phyloP scores from a whole-genome alignment of 116 monocot species.

The Posidonia oceanica region DNA sequence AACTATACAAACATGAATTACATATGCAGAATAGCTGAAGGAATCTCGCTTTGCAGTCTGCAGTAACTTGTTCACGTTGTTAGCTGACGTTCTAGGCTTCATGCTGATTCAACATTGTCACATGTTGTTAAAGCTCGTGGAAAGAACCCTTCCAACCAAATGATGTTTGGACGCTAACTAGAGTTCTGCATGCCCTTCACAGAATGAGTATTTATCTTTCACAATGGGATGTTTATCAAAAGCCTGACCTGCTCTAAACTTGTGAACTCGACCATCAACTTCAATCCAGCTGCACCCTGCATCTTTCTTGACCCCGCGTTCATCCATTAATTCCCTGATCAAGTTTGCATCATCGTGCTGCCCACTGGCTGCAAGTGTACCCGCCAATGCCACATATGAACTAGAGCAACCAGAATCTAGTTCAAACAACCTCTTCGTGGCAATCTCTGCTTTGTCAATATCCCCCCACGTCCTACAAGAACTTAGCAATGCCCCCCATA shows the following conservation, averaged over 20 bases:
- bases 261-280: slow-evolving; percentile 23
- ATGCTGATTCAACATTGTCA: too few species aligned
- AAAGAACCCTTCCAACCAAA: too few species aligned
- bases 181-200: too few species aligned
- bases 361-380: slow-evolving; percentile 17
- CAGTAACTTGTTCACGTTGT: too few species aligned
- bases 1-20: too few species aligned
- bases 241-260: slow-evolving; percentile 32
- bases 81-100: too few species aligned
- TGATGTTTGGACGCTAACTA: too few species aligned
- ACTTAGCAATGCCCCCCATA: slow-evolving; percentile 44
- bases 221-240: too few species aligned
- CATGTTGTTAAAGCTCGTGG: too few species aligned
- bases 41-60: too few species aligned
- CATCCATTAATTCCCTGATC: slow-evolving; percentile 37
- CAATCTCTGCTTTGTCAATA: slow-evolving; percentile 28
- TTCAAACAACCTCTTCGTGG: slow-evolving; percentile 31
- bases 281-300: slow-evolving; percentile 50
- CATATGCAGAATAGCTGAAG: too few species aligned
- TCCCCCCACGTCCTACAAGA: slow-evolving; percentile 30
- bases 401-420: slow-evolving; percentile 35
- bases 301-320: slow-evolving; percentile 28
- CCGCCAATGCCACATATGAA: slow-evolving; percentile 30
- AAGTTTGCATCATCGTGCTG: slow-evolving; percentile 19
- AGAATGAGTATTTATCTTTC: too few species aligned